phyloP scores from a whole-genome alignment of 2,329 filamentous ascomycete species.

The Ophiocordyceps robertsii region DNA sequence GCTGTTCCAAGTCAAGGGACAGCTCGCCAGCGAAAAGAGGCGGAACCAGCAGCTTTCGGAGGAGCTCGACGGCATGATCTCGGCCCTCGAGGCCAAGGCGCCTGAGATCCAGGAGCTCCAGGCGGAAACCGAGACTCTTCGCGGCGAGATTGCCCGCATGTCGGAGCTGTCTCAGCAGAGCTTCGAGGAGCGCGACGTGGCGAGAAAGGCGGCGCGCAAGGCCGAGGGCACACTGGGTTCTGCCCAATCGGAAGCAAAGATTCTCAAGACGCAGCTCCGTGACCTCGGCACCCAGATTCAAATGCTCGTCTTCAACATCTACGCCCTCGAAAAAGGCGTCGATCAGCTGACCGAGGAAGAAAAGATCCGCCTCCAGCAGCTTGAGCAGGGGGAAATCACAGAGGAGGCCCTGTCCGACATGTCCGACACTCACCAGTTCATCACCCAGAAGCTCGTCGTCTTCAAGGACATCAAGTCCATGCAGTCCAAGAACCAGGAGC shows the following conservation, averaged over 20 bases:
- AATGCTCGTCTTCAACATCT: slow-evolving; percentile 75
- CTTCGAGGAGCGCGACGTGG: slow-evolving; percentile 64
- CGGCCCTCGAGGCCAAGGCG: slow-evolving; percentile 69
- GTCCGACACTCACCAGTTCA: slow-evolving; percentile 76
- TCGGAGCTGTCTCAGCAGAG: slow-evolving; percentile 74
- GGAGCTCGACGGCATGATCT: slow-evolving; percentile 75
- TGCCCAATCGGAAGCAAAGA: slow-evolving; percentile 55
- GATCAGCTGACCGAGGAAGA: slow-evolving; percentile 61
- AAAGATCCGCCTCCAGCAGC: slow-evolving; percentile 59
- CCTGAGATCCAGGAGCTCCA: slow-evolving; percentile 82
- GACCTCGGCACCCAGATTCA: slow-evolving; percentile 86
- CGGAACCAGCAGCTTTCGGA: slow-evolving; percentile 60
- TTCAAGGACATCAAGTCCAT: slow-evolving; percentile 79
- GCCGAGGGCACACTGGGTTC: slow-evolving; percentile 58
- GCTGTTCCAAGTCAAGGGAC: slow-evolving; percentile 53
- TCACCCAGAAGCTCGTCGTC: slow-evolving; percentile 76
- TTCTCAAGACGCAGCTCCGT: slow-evolving; percentile 74
- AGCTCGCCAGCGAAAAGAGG: slow-evolving; percentile 61
- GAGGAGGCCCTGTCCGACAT: slow-evolving; percentile 60
- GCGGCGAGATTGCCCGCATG: slow-evolving; percentile 71
- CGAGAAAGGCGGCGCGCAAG: slow-evolving; percentile 66
- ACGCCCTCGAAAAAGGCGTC: slow-evolving; percentile 67
- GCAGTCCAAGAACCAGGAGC: slow-evolving; percentile 75
- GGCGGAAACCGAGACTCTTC: slow-evolving; percentile 65
- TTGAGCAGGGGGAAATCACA: slow-evolving; percentile 62